Percentiles rank a stretch among this genome's conserved stretches.
Conservation (phyloP, 2,329 filamentous ascomycete species). For the Cordyceps tenuipes region DNA sequence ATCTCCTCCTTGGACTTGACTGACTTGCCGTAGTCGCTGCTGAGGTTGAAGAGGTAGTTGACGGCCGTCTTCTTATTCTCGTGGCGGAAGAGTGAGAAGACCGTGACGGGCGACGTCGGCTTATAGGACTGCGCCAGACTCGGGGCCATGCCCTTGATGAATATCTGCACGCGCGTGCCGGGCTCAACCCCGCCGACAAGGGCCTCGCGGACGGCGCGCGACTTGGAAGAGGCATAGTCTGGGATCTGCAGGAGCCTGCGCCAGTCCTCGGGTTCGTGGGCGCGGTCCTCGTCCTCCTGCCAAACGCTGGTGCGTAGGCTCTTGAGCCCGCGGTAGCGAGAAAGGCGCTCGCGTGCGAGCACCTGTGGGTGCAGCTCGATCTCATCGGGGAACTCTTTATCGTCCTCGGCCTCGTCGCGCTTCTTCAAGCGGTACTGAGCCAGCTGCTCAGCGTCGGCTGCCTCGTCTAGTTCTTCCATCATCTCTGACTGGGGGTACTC, state of each 20-base stretch:
- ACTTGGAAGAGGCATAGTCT: conserved; percentile 83
- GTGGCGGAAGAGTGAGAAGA: conserved; percentile 85
- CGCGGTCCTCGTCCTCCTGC: conserved; percentile 80
- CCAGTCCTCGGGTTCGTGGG: conserved; percentile 87
- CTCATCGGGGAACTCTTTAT: conserved; percentile 93
- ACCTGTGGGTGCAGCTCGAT: conserved; percentile 89
- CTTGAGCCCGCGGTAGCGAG: conserved; percentile 85
- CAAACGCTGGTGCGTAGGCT: conserved; percentile 79
- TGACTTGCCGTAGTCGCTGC: conserved; percentile 63
- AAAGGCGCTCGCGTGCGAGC: conserved; percentile 73
- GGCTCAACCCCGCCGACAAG: conserved; percentile 79
- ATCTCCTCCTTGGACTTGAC: conserved; percentile 90
- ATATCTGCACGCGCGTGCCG: conserved; percentile 74
- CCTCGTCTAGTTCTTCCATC: conserved; percentile 80
- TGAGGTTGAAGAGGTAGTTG: conserved; percentile 84
- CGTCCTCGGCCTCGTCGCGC: conserved; percentile 74
- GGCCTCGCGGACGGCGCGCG: conserved; percentile 68
- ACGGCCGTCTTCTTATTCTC: conserved; percentile 89
- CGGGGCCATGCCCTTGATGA: conserved; percentile 50
- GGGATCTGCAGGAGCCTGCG: conserved; percentile 72
- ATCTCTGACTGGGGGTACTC: conserved; percentile 92
- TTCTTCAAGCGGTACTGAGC: conserved; percentile 73
- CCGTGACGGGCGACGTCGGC: conserved; percentile 50
- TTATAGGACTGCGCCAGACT: conserved; percentile 38
- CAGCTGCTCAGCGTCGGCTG: conserved; percentile 67